Evolutionary conservation across 371 early-diverging fungal species (phyloP).

Genomic region (Syncephalastrum racemosum): DNA sequence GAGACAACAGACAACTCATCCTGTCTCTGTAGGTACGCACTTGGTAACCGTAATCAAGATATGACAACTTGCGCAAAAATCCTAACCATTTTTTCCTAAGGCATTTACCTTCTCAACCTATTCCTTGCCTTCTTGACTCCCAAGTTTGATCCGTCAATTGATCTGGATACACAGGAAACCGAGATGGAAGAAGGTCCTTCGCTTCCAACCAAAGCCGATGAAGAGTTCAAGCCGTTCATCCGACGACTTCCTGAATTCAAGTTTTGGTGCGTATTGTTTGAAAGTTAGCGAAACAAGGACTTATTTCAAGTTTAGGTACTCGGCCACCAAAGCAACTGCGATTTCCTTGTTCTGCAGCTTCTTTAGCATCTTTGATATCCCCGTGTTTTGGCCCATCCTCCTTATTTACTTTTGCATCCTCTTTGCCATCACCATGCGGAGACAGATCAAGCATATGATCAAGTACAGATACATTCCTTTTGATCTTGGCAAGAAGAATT

Average conservation of each 20-base stretch:
- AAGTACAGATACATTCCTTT: slow-evolving; percentile 98
- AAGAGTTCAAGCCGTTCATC: slow-evolving; percentile 98
- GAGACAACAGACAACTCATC: not conserved
- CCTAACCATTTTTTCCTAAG: slow-evolving; percentile 35
- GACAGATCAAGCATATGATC: slow-evolving; percentile 98
- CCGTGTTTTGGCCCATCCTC: slow-evolving; percentile 95
- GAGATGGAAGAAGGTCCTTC: slow-evolving; percentile 73
- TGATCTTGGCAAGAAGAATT: slow-evolving; percentile 92
- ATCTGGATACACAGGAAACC: slow-evolving; percentile 70
- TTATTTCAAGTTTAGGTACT: slow-evolving; percentile 56
- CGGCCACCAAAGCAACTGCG: slow-evolving; percentile 76
- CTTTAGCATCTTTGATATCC: slow-evolving; percentile 91
- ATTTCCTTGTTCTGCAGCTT: slow-evolving; percentile 85
- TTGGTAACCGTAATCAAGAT: slow-evolving; percentile 40
- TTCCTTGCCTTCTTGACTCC: slow-evolving; percentile 95
- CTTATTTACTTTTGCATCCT: slow-evolving; percentile 95
- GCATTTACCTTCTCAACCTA: slow-evolving; percentile 93
- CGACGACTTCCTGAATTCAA: slow-evolving; percentile 99
- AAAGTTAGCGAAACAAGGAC: not conserved
- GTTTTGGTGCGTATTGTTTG: slow-evolving; percentile 80
- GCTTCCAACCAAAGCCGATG: slow-evolving; percentile 86
- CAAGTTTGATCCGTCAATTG: slow-evolving; percentile 91
- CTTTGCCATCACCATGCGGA: slow-evolving; percentile 92
- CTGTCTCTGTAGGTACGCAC: slow-evolving; percentile 36
- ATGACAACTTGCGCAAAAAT: not conserved